Evolutionary conservation across 1,284 basidiomycete species (phyloP), one percentile per base, ranked within the genome.

Genomic region (Cryptococcus deneoformans): DNA sequence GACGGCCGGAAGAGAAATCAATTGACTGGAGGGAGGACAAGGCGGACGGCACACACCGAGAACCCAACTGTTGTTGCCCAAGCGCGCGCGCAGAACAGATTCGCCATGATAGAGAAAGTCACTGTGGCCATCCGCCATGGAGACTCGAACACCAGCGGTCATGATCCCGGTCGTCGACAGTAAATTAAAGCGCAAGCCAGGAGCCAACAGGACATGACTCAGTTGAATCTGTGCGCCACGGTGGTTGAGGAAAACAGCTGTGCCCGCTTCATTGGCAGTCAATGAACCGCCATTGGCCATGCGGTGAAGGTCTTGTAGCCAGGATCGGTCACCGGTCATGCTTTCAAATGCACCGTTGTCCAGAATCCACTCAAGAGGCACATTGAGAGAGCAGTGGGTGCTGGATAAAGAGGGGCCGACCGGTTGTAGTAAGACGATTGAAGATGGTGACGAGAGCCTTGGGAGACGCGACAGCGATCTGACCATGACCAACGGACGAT

Each of bases 261-360:
- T 24, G 29, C 55, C 55, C 20, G 34, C 16, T 11, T 12, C 36
- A 29, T n/a, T 11, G 8, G 44, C 49, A 10, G 12, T 12, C 6
- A 52, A 43, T 12, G 38, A n/a, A 12, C 16, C 34, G 10, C 43
- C 43, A 38, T 37, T 39, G 39, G 38, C 55, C 40, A 50, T 39
- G 55, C 10, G 24, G 20, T 52, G 55, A 56, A 12, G 6, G 51
- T 14, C 16, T 36, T 11, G 14, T 29, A 56, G 50, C 39, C 52
- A 20, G 10, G 39, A 16, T 34, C 11, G 11, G 37, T 56, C 36
- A 8, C 55, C 55, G 24, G 55, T 56, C 55, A 56, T 56, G 12
- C 16, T 35, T 45, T 52, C 20, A 6, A 10, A 29, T 20, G 55
- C 55, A 16, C 50, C 55, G 40, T 42, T 46, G 50, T 52, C 55